Conservation (phyloP, 495 filamentous ascomycete genomes). For the Trichoderma asperelloides region DNA sequence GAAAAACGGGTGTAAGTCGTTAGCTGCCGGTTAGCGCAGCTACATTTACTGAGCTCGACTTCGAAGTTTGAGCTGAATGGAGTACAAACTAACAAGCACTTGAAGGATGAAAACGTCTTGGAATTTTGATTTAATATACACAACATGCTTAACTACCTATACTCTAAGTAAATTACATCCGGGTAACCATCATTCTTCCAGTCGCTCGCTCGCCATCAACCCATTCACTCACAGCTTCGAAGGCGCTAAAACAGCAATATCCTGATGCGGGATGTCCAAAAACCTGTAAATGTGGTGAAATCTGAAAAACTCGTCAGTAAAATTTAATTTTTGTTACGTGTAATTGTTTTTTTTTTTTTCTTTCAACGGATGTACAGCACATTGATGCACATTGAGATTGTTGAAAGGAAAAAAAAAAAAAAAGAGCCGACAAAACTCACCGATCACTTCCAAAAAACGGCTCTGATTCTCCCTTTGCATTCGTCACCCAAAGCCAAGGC, state of each 20-base stretch:
- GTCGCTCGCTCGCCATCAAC: too few relatives aligned
- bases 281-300: constrained; percentile 33
- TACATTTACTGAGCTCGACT: too few relatives aligned
- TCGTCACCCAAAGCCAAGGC: constrained; percentile 68
- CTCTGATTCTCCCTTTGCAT: constrained; percentile 46
- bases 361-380: not conserved
- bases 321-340: not conserved
- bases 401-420: too few relatives aligned
- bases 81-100: not conserved
- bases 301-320: constrained; percentile 11
- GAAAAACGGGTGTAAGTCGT: not conserved
- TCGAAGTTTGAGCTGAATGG: not conserved
- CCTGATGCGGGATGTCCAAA: constrained; percentile 29
- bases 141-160: too few relatives aligned
- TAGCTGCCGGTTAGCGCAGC: not conserved
- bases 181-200: too few relatives aligned
- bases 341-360: not conserved
- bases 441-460: constrained; percentile 75
- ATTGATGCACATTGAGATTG: too few relatives aligned
- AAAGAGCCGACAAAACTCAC: constrained; percentile 32
- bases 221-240: constrained; percentile 16
- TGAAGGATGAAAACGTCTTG: not conserved
- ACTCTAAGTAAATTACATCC: too few relatives aligned
- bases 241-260: constrained; percentile 24
- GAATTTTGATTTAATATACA: too few relatives aligned